Evolutionary conservation across 2,329 filamentous ascomycete species (phyloP), one percentile per base, ranked within the genome.

Genomic region (Apiospora kogelbergensis): DNA sequence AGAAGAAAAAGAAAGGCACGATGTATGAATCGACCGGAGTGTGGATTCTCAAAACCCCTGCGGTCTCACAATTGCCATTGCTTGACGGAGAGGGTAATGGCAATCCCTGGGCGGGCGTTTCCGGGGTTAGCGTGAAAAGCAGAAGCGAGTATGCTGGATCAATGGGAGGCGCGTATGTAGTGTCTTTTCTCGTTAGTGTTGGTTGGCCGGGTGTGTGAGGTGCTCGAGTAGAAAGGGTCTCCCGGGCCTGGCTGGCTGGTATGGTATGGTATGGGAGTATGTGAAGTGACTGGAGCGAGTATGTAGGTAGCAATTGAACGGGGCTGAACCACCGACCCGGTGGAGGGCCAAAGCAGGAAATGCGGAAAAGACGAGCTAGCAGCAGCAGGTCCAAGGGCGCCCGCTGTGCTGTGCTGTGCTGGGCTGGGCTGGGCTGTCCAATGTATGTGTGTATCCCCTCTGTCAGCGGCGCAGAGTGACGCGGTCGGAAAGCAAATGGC

Each of bases 31-130:
- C 64, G 48, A 64, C 20, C 44, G 33, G 41, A 65, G 40, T 63
- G 45, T 63, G 53, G 53, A 60, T 60, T 60, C 37, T 60, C 53
- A 37, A 11, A 60, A 17, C 30, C 53, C 53, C 30, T 37, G 30
- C 20, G 53, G 53, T 65, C 69, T 70, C 69, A 70, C 67, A 57
- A 63, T n/a, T 63, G 48, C 30, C 48, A 63, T 44, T 67, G 46
- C 66, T 53, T 30, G 26, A 63, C 33, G 4, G 30, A 26, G 46
- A 44, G 57, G 40, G 37, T 33, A 24, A 60, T 60, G 26, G 20
- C 11, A 42, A 20, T 41, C 33, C 46, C 69, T 66, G 63, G 53
- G 48, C 63, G 69, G 63, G 65, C 24, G 63, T 37, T 57, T 45
- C 20, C 30, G 44, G 63, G 48, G 26, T 45, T 44, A 40, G 22